Evolutionary conservation across 1,284 basidiomycete species (phyloP).

Genomic region (Coriolopsis trogii): DNA sequence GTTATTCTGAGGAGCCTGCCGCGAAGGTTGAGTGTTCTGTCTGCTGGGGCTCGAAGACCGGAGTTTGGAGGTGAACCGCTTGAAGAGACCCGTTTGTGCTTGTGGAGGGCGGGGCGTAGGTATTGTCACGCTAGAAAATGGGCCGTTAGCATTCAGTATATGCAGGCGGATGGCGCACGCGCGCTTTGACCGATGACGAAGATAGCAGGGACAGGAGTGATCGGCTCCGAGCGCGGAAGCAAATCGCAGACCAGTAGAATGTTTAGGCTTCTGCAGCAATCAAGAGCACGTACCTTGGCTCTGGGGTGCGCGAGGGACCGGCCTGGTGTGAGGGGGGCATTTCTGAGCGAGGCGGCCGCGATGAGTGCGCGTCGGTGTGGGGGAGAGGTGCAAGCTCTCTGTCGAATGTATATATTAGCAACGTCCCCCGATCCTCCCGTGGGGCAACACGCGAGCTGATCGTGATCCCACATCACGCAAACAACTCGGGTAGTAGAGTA

Average conservation of each 20-base stretch:
- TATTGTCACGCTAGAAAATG: too few species aligned
- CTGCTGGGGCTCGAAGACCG: slow-evolving; percentile 9
- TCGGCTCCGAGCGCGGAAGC: slow-evolving; percentile 1
- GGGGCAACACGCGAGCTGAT: too few species aligned
- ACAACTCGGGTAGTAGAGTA: neutral
- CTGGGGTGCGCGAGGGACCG: neutral
- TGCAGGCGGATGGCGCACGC: neutral
- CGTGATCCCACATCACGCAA: slow-evolving; percentile 3
- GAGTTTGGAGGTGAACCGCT: slow-evolving; percentile 23
- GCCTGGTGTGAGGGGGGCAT: neutral
- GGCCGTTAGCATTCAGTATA: too few species aligned
- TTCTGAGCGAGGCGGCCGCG: neutral
- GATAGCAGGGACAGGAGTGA: neutral
- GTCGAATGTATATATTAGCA: neutral
- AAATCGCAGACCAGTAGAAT: neutral
- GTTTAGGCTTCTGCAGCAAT: neutral
- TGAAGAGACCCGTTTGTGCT: slow-evolving; percentile 17
- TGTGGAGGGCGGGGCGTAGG: slow-evolving; percentile 1
- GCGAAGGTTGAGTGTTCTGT: neutral
- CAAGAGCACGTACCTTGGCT: slow-evolving; percentile 1
- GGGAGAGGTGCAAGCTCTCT: neutral
- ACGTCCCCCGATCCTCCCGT: neutral
- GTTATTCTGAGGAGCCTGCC: neutral
- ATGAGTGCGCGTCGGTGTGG: neutral
- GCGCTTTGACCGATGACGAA: neutral